Evolutionary conservation across 1,284 basidiomycete species (phyloP), one percentile per base, ranked within the genome.

Genomic region (Leccinum solheimii): DNA sequence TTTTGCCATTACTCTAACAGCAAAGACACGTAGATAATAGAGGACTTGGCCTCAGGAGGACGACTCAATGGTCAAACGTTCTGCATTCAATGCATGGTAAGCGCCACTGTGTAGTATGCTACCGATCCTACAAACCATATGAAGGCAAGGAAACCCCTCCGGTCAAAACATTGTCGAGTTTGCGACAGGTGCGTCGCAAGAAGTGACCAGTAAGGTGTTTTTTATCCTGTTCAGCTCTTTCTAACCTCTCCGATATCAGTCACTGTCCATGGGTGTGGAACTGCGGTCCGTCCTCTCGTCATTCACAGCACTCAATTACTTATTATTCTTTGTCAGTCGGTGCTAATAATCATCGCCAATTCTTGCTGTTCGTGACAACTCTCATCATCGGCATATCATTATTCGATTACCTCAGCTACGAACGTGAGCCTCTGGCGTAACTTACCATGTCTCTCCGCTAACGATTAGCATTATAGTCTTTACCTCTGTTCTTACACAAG

Each of bases 211-310:
- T 96, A 72, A 75, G 91, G 80, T 16, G 48, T 23, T 36, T 27
- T n/a, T 48, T 55, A 32, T 23, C 19, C 55, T 30, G 43, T 21
- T 40, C 13, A 16, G 23, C 45, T 13, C 27, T n/a, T 58, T 52
- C 59, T 67, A 50, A 64, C 56, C 62, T 49, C 55, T 34, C 14
- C 6, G 51, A 43, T 13, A 53, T 40, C 62, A 95, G 93, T 70
- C 96, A 98, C 72, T 98, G 97, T 71, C 97, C 97, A 8, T 99
- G 97, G 97, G 89, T 98, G n/a, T 97, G 95, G 92, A 98, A 98
- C 77, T 98, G 97, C 75, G 88, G 92, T 94, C 72, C 49, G 90
- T 79, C 60, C n/a, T 55, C 43, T 49, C 40, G 16, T 52, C 32
- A 36, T 16, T 40, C 3, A 30, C 56, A 61, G 23, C 9, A 55